Evolutionary conservation across 768 basidiomycete species (phyloP).

Genomic region (Dacryopinax spathularia): DNA sequence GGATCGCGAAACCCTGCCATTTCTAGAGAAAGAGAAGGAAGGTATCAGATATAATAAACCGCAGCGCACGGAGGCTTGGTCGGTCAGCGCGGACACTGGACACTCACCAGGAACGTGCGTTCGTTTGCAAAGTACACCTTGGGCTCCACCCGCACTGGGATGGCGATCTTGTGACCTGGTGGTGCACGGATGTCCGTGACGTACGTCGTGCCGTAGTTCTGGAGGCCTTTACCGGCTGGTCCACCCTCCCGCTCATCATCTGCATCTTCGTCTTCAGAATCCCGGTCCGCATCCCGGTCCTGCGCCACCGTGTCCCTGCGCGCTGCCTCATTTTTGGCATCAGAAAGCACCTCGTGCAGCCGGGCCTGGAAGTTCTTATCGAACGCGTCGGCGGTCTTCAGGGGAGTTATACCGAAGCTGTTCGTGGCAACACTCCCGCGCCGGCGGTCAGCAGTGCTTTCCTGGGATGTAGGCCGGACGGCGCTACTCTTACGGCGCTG

Average conservation of each 20-base stretch:
- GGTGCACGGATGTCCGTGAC: slow-evolving; percentile 60
- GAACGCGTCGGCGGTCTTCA: slow-evolving; percentile 69
- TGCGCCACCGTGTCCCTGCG: slow-evolving; percentile 10
- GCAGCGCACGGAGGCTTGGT: not conserved
- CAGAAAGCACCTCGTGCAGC: slow-evolving; percentile 29
- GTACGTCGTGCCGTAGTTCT: slow-evolving; percentile 20
- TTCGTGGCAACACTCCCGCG: slow-evolving; percentile 8
- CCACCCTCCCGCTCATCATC: slow-evolving; percentile 33
- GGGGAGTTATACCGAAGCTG: slow-evolving; percentile 47
- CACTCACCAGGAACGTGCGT: slow-evolving; percentile 77
- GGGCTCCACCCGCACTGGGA: slow-evolving; percentile 93
- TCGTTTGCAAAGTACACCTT: slow-evolving; percentile 97
- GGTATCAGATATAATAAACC: slow-evolving; percentile 6
- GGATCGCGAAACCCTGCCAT: slow-evolving; percentile 79
- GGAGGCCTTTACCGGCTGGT: slow-evolving; percentile 1
- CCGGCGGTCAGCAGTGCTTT: not conserved
- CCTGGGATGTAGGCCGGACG: not conserved
- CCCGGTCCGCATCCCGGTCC: slow-evolving; percentile 11
- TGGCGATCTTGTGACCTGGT: slow-evolving; percentile 73
- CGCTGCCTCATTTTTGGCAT: slow-evolving; percentile 19
- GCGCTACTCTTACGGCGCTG: not conserved
- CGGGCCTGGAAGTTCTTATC: slow-evolving; percentile 70
- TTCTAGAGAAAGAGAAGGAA: slow-evolving; percentile 34
- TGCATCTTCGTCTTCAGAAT: slow-evolving; percentile 21
- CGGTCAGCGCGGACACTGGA: not conserved